Evolutionary conservation across 2,329 filamentous ascomycete genomes (phyloP), one percentile per base, ranked within the genome.

Genomic region (Phialophora tarda): DNA sequence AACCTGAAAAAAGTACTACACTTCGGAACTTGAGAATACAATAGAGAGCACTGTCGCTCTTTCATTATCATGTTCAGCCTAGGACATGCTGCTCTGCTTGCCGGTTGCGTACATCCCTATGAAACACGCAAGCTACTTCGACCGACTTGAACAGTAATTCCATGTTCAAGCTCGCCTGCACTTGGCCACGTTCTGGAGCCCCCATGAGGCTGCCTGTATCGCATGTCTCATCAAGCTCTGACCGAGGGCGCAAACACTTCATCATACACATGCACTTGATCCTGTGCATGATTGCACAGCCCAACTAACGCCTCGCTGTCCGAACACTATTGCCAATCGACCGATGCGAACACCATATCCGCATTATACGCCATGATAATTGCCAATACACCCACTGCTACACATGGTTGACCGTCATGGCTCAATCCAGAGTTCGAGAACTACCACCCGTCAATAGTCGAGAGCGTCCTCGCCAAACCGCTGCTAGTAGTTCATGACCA

Each of bases 401-500:
- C 38, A 44, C 38, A n/a, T 44, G 17, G 38, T 44, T 44, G 38
- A 44, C 38, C 14, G n/a, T 44, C 38, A 44, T 44, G 14, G 3
- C 38, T 21, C 17, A 6, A 44, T n/a, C 38, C 38, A 44, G 6
- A 8, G 8, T 4, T 44, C 17, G 38, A 44, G 17, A n/a, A 21
- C 17, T 44, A 44, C 38, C 12, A 44, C 14, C 38, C 17, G 5
- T 44, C 38, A 44, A 44, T n/a, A 44, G 14, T n/a, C 17, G 11
- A 21, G 1, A 44, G 12, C 17, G 10, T 6, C 21, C 17, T 7
- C 5, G 17, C 12, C 38, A 17, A 51, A 26, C 23, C 54, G 59
- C 28, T 24, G 10, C 66, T 62, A 73, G 24, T 73, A 73, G 47
- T 73, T 71, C 71, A 73, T 73, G 10, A 73, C 70, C 69, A 73